These are phyloP conservation scores for Tricholoma hemisulphureum DNA, from an alignment of 768 basidiomycete genomes.

Conservation along the genomic window DNA sequence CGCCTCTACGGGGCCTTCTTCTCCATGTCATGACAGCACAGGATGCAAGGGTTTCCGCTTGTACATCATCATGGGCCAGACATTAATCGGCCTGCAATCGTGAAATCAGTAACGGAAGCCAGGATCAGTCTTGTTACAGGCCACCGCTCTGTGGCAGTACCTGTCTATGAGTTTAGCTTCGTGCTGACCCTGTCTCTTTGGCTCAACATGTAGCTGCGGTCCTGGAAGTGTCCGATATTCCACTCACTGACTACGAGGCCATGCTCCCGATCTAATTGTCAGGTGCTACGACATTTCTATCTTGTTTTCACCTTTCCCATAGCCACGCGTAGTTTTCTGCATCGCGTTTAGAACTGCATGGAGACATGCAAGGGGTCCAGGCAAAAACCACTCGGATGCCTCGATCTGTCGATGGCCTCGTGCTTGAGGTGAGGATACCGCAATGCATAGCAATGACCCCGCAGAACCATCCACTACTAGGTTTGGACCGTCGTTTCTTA, in stretches of 20 bases:
- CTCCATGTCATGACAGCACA: too few relatives aligned
- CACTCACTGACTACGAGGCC: neutral
- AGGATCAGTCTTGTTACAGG: too few relatives aligned
- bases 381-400: neutral
- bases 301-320: neutral
- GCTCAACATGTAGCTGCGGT: neutral
- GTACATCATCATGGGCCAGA: too few relatives aligned
- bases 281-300: neutral
- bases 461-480: conserved; percentile 8
- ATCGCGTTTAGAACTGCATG: neutral
- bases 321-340: neutral
- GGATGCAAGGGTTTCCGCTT: too few relatives aligned
- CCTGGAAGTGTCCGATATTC: neutral
- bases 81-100: too few relatives aligned
- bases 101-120: too few relatives aligned
- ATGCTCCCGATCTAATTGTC: neutral
- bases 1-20: too few relatives aligned
- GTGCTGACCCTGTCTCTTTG: neutral
- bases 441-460: conserved; percentile 13
- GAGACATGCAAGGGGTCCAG: neutral
- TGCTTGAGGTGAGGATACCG: conserved; percentile 16
- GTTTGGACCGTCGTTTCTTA: conserved; percentile 12
- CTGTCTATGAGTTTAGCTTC: neutral
- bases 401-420: conserved; percentile 10
- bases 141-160: neutral